Conservation (phyloP, 176 grass and related monocot genomes). For the Oryza meyeriana region DNA sequence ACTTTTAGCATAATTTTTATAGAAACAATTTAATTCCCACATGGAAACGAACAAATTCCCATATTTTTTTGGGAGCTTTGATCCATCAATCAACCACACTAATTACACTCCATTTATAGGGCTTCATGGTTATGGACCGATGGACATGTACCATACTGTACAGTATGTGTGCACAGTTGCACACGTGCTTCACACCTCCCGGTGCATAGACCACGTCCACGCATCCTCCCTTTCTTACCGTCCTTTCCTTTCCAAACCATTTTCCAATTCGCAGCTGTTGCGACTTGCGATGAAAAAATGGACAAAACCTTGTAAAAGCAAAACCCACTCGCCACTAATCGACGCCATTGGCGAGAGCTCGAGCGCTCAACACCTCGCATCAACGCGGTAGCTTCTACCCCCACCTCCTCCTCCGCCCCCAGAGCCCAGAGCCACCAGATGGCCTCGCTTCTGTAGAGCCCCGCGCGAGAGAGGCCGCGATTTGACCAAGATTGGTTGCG, state of each 20-base stretch:
- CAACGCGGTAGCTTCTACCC: not conserved
- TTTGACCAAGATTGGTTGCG: slow-evolving; percentile 29
- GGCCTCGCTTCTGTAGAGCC: slow-evolving; percentile 30
- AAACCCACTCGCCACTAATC: slow-evolving; percentile 40
- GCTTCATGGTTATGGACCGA: not conserved
- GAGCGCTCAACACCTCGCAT: not conserved
- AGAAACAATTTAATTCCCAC: not conserved
- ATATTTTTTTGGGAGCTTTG: not conserved
- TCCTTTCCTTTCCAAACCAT: not conserved
- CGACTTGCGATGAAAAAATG: slow-evolving; percentile 15
- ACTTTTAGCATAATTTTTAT: no score
- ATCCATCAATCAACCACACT: not conserved
- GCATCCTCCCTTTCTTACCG: not conserved
- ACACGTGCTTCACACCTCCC: slow-evolving; percentile 25
- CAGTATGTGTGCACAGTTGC: not conserved
- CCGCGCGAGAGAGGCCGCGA: not conserved
- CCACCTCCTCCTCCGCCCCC: not conserved
- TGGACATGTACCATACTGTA: not conserved
- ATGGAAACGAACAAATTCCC: not conserved
- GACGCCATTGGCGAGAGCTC: slow-evolving; percentile 49
- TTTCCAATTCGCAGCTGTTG: not conserved
- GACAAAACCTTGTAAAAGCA: slow-evolving; percentile 47
- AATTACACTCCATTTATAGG: not conserved
- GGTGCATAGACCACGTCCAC: slow-evolving; percentile 23
- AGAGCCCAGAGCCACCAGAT: not conserved